phyloP scores from a whole-genome alignment of 345 rosid species.

The Crucihimalaya himalaica region DNA sequence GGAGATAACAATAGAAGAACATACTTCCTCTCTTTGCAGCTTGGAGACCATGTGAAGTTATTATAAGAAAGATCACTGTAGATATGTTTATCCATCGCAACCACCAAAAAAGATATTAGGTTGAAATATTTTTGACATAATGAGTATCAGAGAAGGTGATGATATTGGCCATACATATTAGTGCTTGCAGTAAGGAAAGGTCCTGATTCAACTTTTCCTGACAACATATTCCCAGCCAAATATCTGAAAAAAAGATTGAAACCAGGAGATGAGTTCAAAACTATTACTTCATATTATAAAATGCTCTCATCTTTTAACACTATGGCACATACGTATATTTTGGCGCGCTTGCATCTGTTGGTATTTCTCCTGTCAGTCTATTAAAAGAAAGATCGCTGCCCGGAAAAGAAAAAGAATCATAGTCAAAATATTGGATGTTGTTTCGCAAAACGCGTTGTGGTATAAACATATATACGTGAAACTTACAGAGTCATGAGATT shows the following conservation, averaged over 20 bases:
- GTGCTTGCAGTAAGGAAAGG: slow-evolving; percentile 42
- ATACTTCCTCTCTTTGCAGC: slow-evolving; percentile 37
- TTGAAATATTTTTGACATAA: background rate
- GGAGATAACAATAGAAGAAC: slow-evolving; percentile 1
- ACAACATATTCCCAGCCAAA: slow-evolving; percentile 39
- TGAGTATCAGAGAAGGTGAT: background rate
- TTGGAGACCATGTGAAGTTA: slow-evolving; percentile 41
- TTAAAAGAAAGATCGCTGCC: slow-evolving; percentile 43
- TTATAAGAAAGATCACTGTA: slow-evolving; percentile 44
- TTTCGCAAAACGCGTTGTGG: background rate
- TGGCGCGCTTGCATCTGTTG: slow-evolving; percentile 28
- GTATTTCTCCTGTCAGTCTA: slow-evolving; percentile 38
- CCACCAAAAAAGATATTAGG: background rate
- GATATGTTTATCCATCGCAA: background rate
- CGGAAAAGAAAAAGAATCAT: background rate
- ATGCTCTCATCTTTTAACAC: background rate
- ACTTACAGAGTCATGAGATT: slow-evolving; percentile 41
- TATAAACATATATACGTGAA: background rate
- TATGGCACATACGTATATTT: slow-evolving; percentile 24
- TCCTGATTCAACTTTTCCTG: slow-evolving; percentile 39
- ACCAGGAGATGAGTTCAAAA: slow-evolving; percentile 5
- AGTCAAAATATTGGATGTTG: background rate
- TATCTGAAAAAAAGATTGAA: slow-evolving; percentile 16
- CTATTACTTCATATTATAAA: background rate
- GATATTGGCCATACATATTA: slow-evolving; percentile 34